Evolutionary conservation across 2,329 filamentous ascomycete species (phyloP).

Genomic region (Penicillium capsulatum): DNA sequence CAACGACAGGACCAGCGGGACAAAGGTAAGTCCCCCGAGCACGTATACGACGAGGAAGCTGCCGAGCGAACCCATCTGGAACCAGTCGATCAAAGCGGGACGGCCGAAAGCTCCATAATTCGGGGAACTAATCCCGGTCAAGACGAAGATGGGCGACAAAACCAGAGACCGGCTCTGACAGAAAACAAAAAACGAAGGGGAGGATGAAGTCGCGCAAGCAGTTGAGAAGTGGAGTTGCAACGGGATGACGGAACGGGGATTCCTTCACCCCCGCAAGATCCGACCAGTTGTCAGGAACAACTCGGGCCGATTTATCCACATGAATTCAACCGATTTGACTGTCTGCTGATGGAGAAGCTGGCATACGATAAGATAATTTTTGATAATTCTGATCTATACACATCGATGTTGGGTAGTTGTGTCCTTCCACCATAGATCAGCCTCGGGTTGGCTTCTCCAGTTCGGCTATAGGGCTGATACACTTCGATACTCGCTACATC

Average conservation of each 20-base stretch:
- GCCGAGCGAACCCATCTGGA: slow-evolving; percentile 44
- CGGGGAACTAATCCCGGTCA: slow-evolving; percentile 8
- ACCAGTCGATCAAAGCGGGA: slow-evolving; percentile 28
- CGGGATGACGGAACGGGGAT: slow-evolving; percentile 13
- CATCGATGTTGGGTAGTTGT: no score
- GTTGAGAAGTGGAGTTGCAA: slow-evolving; percentile 19
- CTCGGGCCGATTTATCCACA: neutral
- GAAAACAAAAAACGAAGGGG: slow-evolving; percentile 4
- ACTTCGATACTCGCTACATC: no score
- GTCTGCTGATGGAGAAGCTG: no score
- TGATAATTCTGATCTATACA: no score
- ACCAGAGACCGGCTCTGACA: slow-evolving; percentile 19
- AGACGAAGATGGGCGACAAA: neutral
- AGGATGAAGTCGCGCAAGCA: slow-evolving; percentile 10
- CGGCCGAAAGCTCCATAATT: slow-evolving; percentile 34
- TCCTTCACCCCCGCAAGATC: slow-evolving; percentile 19
- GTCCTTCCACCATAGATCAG: no score
- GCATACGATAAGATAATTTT: neutral
- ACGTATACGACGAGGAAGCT: slow-evolving; percentile 71
- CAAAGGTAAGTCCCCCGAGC: slow-evolving; percentile 80
- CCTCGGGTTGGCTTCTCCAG: no score
- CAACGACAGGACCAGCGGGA: slow-evolving; percentile 64
- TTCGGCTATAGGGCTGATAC: no score
- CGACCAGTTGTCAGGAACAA: slow-evolving; percentile 22
- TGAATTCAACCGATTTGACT: no score